Evolutionary conservation across 2,329 filamentous ascomycete genomes (phyloP).

Genomic region (Bimuria novae-zelandiae): DNA sequence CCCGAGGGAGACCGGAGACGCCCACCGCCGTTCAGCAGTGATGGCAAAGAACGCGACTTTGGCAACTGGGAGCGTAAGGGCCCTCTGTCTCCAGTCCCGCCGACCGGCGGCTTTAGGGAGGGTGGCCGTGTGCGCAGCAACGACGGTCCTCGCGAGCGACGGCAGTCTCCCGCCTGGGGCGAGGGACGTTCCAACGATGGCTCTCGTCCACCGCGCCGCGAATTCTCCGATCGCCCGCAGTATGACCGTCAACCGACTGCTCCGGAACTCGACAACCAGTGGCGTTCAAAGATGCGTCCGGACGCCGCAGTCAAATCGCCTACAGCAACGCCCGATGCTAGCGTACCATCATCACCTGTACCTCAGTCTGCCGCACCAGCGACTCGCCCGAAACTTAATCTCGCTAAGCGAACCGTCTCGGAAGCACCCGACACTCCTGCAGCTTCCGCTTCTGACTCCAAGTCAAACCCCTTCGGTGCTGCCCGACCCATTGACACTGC

Average conservation of each 20-base stretch:
- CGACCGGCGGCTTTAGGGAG: slow-evolving; percentile 54
- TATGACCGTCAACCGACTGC: slow-evolving; percentile 77
- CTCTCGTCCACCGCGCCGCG: slow-evolving; percentile 76
- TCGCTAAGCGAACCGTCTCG: slow-evolving; percentile 88
- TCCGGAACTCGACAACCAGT: slow-evolving; percentile 90
- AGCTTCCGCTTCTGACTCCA: slow-evolving; percentile 64
- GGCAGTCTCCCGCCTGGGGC: slow-evolving; percentile 73
- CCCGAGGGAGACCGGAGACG: slow-evolving; percentile 68
- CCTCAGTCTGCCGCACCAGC: slow-evolving; percentile 62
- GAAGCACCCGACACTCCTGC: slow-evolving; percentile 62
- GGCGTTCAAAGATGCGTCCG: slow-evolving; percentile 90
- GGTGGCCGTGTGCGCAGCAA: slow-evolving; percentile 63
- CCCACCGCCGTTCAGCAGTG: slow-evolving; percentile 64
- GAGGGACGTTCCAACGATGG: slow-evolving; percentile 73
- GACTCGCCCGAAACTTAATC: slow-evolving; percentile 79
- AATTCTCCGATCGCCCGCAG: slow-evolving; percentile 70
- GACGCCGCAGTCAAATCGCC: slow-evolving; percentile 68
- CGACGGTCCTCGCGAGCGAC: slow-evolving; percentile 52
- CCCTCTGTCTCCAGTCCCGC: slow-evolving; percentile 73
- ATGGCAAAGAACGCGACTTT: slow-evolving; percentile 79
- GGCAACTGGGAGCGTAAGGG: slow-evolving; percentile 95
- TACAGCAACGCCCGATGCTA: slow-evolving; percentile 71
- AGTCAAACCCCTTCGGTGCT: slow-evolving; percentile 91
- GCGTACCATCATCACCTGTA: slow-evolving; percentile 75
- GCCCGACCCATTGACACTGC: slow-evolving; percentile 94